phyloP scores from a whole-genome alignment of 768 basidiomycete genomes.

The Piloderma croceum region DNA sequence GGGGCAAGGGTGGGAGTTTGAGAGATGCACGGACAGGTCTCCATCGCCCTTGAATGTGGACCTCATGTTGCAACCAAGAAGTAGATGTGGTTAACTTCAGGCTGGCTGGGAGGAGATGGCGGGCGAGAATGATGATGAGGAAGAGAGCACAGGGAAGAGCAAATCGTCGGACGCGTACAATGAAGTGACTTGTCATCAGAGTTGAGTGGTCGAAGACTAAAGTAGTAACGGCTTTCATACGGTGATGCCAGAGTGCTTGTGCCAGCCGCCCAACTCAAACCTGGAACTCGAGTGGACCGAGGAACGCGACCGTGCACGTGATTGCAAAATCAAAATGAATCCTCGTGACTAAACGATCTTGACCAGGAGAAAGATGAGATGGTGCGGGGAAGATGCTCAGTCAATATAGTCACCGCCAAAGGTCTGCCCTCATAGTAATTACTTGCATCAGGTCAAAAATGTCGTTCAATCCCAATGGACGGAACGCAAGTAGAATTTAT shows the following conservation, averaged over 20 bases:
- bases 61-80: too few species aligned
- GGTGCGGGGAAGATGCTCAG: too few species aligned
- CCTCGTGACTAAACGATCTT: too few species aligned
- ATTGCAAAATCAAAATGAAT: too few species aligned
- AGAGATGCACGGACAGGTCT: conserved; percentile 25
- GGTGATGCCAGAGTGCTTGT: background rate
- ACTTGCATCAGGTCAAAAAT: background rate
- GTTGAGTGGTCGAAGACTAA: conserved; percentile 9
- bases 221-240: background rate
- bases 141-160: conserved; percentile 19
- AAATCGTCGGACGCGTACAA: too few species aligned
- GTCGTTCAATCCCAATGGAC: background rate
- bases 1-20: conserved; percentile 22
- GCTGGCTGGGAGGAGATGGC: conserved; percentile 8
- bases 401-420: background rate
- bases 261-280: background rate
- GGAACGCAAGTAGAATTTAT: background rate
- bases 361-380: too few species aligned
- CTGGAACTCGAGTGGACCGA: background rate
- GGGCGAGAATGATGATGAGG: conserved; percentile 16
- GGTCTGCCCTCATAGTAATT: background rate
- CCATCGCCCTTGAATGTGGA: conserved; percentile 28
- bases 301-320: background rate
- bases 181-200: too few species aligned
- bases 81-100: too few species aligned